Base-by-base conservation (phyloP, 805 yeast species). In the Kodamaea sagamina region DNA sequence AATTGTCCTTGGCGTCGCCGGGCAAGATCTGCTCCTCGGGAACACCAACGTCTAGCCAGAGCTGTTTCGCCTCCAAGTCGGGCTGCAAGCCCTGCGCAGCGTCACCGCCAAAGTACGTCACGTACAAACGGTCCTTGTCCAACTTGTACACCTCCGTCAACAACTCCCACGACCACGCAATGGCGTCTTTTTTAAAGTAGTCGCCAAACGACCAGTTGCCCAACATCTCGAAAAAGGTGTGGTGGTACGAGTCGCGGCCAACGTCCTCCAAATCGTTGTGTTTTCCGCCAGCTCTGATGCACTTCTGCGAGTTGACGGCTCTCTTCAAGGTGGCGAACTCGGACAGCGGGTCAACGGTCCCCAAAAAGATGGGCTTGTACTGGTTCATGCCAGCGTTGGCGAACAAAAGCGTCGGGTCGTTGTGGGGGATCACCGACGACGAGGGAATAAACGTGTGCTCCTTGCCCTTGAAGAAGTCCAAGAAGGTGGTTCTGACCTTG, bases 181-280 rank as follows among this genome's bases (percentile, higher is more conserved):
- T 84, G 41, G 98, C 98, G 61, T 89, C 99, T 57, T 85, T 80
- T 67, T 93, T 93, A 81, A 93, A 93, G 65, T 93, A 93, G 69
- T 93, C 99, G 58, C 99, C 99, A 67, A 93, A 93, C 5, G 99
- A 93, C 99, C 99, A 93, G 76, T 93, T 93, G 59, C 99, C 99
- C 69, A 93, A 79, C 99, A 93, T 93, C 72, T 93, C 99, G 57
- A 93, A 93, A 62, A 95, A 95, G 12, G 99, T 93, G 67, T 93
- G 99, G 66, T 93, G 99, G 63, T 93, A 93, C 41, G 96, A 88
- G 68, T 93, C 99, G 60, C 86, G 82, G 51, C 99, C 99, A 38
- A 93, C 99, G 67, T 93, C 99, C 64, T 93, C 99, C 62, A 93
- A 79, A 72, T 93, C 99, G 56, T 86, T 86, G 69, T 93, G 99